Base-by-base conservation (phyloP, 106 monocot species). In the Acanthochlamys bracteata region DNA sequence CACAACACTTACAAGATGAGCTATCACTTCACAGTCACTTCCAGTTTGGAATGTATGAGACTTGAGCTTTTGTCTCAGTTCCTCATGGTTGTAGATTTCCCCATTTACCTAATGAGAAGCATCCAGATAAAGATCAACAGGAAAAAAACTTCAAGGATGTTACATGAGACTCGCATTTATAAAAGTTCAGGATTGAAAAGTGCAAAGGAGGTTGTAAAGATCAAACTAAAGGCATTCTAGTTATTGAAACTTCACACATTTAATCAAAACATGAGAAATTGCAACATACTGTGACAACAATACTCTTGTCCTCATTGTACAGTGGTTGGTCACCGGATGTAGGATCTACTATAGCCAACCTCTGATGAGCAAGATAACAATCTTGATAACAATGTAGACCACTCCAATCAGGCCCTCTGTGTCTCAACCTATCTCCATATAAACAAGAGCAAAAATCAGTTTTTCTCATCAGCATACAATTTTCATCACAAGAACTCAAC, bases 381-480 rank as follows among this genome's bases (percentile, higher is more conserved):
- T 86, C 79, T 13, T 73, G 67, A 56, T 66, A 73, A 27, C 74
- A 73, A 12, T 63, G 55, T 39, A 82, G 63, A 17, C 86, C 86
- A 46, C 86, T 82, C 86, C 86, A 86, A 55, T 86, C 86, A 0
- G 86, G 86, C 15, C 86, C 86, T 3, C 86, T 57, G 27, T 86
- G 86, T 73, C 67, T 78, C 66, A 86, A 76, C 64, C 84, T 84
- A n/a, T n/a, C n/a, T n/a, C n/a, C n/a, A n/a, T n/a, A n/a, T n/a
- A n/a, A n/a, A n/a, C n/a, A n/a, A n/a, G n/a, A n/a, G n/a, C n/a
- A n/a, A n/a, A n/a, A n/a, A n/a, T n/a, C n/a, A n/a, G n/a, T n/a
- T n/a, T n/a, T n/a, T n/a, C n/a, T n/a, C n/a, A n/a, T n/a, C n/a
- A n/a, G n/a, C n/a, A n/a, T n/a, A n/a, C n/a, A n/a, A n/a, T n/a